Evolutionary conservation across 805 yeast species (phyloP).

Genomic region (Zygosaccharomyces gambellarensis): DNA sequence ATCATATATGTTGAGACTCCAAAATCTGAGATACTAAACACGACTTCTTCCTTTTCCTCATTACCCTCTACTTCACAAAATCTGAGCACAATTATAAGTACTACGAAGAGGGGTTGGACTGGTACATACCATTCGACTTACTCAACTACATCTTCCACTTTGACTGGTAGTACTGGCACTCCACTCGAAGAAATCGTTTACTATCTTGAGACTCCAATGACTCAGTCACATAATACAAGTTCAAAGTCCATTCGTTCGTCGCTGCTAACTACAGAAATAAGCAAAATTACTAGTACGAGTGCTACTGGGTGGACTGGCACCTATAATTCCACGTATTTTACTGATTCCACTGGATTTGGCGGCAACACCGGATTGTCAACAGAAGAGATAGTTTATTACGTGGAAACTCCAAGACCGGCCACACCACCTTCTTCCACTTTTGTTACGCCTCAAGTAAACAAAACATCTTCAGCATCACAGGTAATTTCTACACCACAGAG

Average conservation of each 20-base stretch:
- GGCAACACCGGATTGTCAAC: slow-evolving; percentile 11
- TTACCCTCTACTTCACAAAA: background rate
- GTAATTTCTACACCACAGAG: background rate
- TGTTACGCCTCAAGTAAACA: background rate
- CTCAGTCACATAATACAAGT: background rate
- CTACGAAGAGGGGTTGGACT: slow-evolving; percentile 20
- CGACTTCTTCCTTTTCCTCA: background rate
- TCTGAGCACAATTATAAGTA: background rate
- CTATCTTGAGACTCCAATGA: slow-evolving; percentile 6
- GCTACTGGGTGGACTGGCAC: slow-evolving; percentile 20
- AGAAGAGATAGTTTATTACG: slow-evolving; percentile 15
- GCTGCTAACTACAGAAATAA: background rate
- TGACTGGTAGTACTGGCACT: slow-evolving; percentile 9
- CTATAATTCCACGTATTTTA: slow-evolving; percentile 17
- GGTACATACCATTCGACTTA: slow-evolving; percentile 15
- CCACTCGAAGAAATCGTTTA: slow-evolving; percentile 14
- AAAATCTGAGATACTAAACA: background rate
- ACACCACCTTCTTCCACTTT: background rate
- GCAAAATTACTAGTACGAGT: slow-evolving; percentile 6
- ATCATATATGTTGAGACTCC: slow-evolving; percentile 16
- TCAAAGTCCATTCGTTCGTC: background rate
- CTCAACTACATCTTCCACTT: slow-evolving; percentile 15
- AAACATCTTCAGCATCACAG: background rate
- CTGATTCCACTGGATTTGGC: slow-evolving; percentile 12
- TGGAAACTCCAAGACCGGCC: slow-evolving; percentile 15